Evolutionary conservation across 2,329 filamentous ascomycete species (phyloP).

Genomic region (Epichloe typhina): DNA sequence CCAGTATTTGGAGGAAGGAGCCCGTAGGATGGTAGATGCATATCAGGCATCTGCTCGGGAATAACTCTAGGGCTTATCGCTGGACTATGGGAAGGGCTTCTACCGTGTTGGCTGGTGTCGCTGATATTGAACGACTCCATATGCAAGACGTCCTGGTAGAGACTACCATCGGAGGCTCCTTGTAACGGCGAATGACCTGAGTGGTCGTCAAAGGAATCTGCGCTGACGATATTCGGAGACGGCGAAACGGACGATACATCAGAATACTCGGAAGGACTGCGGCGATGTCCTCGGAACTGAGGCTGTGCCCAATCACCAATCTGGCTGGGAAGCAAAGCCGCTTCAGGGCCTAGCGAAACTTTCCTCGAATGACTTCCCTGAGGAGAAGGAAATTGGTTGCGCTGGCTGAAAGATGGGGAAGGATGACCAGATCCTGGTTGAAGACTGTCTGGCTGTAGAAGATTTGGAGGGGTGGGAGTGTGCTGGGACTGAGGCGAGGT

Average conservation of each 20-base stretch:
- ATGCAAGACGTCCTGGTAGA: slow-evolving; percentile 67
- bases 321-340: slow-evolving; percentile 41
- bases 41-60: slow-evolving; percentile 42
- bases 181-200: slow-evolving; percentile 70
- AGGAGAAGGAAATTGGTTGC: slow-evolving; percentile 41
- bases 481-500: slow-evolving; percentile 41
- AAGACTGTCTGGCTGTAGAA: slow-evolving; percentile 36
- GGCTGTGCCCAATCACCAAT: slow-evolving; percentile 38
- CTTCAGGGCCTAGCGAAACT: slow-evolving; percentile 43
- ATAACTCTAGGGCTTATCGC: slow-evolving; percentile 51
- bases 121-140: slow-evolving; percentile 73
- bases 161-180: slow-evolving; percentile 52
- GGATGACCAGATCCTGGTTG: slow-evolving; percentile 37
- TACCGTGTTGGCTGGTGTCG: slow-evolving; percentile 58
- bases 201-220: slow-evolving; percentile 66
- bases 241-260: slow-evolving; percentile 78
- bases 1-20: slow-evolving; percentile 26
- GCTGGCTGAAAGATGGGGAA: slow-evolving; percentile 43
- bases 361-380: slow-evolving; percentile 40
- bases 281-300: slow-evolving; percentile 69
- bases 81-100: slow-evolving; percentile 66
- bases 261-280: slow-evolving; percentile 80
- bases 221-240: slow-evolving; percentile 67
- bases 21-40: slow-evolving; percentile 33
- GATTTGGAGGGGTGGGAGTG: slow-evolving; percentile 42